Evolutionary conservation across 2,329 filamentous ascomycete species (phyloP).

Genomic region (Chaetomium globosum): DNA sequence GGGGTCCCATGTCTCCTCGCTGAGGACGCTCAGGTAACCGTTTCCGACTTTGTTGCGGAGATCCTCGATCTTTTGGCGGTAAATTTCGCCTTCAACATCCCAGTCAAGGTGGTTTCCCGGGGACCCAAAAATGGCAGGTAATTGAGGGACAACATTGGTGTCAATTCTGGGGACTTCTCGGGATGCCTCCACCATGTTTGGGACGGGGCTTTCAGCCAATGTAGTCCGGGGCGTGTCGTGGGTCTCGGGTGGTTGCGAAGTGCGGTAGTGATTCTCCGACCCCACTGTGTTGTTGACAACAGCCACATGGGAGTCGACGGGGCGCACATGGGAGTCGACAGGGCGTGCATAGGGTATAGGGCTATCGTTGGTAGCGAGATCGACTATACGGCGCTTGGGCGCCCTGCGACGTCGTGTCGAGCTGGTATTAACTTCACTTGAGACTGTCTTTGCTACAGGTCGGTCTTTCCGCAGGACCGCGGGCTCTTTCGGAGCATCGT

Average conservation of each 20-base stretch:
- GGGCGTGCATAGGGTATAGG: conserved; percentile 36
- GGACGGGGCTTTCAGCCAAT: conserved; percentile 42
- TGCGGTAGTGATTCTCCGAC: conserved; percentile 48
- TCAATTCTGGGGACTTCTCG: conserved; percentile 47
- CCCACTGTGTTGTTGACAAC: conserved; percentile 36
- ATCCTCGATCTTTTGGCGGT: conserved; percentile 84
- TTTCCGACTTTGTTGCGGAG: conserved; percentile 83
- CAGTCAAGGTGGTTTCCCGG: conserved; percentile 55
- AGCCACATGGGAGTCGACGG: conserved; percentile 40
- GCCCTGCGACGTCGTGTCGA: conserved; percentile 63
- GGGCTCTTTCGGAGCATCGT: conserved; percentile 53
- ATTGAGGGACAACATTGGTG: conserved; percentile 43
- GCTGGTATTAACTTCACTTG: conserved; percentile 61
- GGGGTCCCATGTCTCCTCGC: conserved; percentile 70
- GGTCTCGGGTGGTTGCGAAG: conserved; percentile 48
- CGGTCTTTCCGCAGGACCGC: conserved; percentile 63
- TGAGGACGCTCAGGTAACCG: conserved; percentile 82
- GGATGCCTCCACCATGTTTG: conserved; percentile 38
- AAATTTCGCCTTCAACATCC: conserved; percentile 73
- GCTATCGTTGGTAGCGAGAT: conserved; percentile 60
- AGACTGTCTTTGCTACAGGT: conserved; percentile 54
- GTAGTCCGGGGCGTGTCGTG: conserved; percentile 40
- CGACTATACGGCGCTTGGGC: conserved; percentile 66
- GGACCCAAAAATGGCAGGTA: conserved; percentile 41
- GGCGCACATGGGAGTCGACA: conserved; percentile 37